Evolutionary conservation across 441 rosid species (phyloP), one percentile per base, ranked within the genome.

Genomic region (Adansonia madagascariensis): DNA sequence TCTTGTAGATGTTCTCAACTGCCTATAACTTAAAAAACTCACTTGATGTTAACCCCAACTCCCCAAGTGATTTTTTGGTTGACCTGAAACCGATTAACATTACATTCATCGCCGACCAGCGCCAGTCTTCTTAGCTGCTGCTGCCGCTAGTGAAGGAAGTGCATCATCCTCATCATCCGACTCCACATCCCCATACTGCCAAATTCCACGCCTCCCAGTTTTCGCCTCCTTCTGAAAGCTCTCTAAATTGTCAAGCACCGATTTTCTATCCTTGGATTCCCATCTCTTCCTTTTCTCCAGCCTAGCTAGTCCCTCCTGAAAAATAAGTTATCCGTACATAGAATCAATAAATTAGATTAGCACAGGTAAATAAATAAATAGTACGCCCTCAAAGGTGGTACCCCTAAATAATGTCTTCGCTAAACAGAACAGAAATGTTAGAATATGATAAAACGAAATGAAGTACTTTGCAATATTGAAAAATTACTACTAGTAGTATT

Each of bases 151-250:
- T 53, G 90, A 91, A 24, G 92, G 92, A 20, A 59, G 87, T 15
- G 76, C 78, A 66, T 94, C 99, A 88, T 94, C 99, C 87, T 96
- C 99, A 18, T 96, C 99, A 53, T 96, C 99, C 1, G 99, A 96
- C 75, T 92, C 82, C n/a, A 94, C 80, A 82, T 96, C 99, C 59
- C 99, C 99, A 4, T 96, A 92, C 80, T 86, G 85, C 99, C 99
- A 96, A 75, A 96, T 94, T 64, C 96, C 93, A 0, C 84, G 83
- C 85, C 99, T 89, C 12, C 76, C 85, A 15, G 87, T 83, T 59
- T 91, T 88, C 47, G 99, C 99, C 81, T 92, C 91, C 0, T 88
- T 92, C 88, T 94, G 99, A 84, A 85, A 86, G 82, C 84, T 88
- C 84, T 96, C 98, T 81, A 96, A 85, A 71, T 82, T 91, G 65